Conservation (phyloP, 2,329 filamentous ascomycete genomes). For the Colletotrichum euphorbiae region DNA sequence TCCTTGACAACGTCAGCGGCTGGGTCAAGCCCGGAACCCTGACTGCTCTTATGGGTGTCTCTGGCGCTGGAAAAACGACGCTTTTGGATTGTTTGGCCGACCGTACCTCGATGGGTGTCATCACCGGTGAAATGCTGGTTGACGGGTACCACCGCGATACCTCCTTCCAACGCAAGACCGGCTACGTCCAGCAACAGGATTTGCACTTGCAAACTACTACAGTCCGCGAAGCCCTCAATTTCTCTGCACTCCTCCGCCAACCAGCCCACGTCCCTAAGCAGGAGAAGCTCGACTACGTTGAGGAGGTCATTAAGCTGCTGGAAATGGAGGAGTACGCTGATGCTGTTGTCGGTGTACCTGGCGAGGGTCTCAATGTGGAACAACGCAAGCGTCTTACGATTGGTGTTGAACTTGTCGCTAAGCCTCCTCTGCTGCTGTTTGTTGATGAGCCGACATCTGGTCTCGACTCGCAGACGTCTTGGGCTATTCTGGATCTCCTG, state of each 20-base stretch:
- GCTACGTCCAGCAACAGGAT: constrained; percentile 94
- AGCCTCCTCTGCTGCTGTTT: constrained; percentile 89
- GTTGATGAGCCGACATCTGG: constrained; percentile 96
- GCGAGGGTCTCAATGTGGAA: constrained; percentile 83
- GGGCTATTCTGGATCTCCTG: constrained; percentile 88
- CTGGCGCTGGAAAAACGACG: constrained; percentile 94
- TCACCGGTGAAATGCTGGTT: constrained; percentile 83
- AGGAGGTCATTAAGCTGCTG: constrained; percentile 89
- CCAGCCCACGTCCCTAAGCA: constrained; percentile 76
- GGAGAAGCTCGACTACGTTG: constrained; percentile 89
- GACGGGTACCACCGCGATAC: constrained; percentile 75
- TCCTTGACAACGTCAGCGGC: constrained; percentile 88
- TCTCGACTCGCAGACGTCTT: constrained; percentile 92
- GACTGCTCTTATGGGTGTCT: constrained; percentile 91
- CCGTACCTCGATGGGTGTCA: constrained; percentile 88
- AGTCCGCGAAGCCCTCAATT: constrained; percentile 87
- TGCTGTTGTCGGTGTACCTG: constrained; percentile 89
- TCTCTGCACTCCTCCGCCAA: constrained; percentile 87
- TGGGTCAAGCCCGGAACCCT: constrained; percentile 95
- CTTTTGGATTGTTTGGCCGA: constrained; percentile 88
- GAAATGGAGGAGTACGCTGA: constrained; percentile 93
- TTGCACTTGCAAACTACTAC: constrained; percentile 86
- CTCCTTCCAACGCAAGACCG: constrained; percentile 91
- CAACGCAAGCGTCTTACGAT: constrained; percentile 86
- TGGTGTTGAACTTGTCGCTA: constrained; percentile 94